Conservation (phyloP, 495 filamentous ascomycete species). For the Astrothelium subdiscretum region DNA sequence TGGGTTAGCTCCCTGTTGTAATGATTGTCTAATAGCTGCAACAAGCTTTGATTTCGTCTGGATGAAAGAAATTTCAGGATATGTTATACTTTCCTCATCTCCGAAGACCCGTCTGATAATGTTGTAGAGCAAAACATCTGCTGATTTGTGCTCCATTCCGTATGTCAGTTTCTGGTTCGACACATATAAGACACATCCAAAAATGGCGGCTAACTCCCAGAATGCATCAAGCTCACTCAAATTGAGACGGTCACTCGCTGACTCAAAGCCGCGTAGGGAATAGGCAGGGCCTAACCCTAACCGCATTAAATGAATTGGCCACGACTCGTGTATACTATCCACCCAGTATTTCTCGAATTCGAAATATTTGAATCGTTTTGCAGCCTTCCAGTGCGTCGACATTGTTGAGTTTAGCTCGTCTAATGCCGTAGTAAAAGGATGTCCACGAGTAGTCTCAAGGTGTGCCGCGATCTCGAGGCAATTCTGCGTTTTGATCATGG, state of each 20-base stretch:
- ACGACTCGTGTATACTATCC: background rate
- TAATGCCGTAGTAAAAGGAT: background rate
- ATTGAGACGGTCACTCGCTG: no score
- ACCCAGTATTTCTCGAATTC: background rate
- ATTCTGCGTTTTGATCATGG: background rate
- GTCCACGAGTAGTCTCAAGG: background rate
- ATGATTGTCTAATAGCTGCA: background rate
- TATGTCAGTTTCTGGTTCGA: background rate
- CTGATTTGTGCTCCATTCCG: background rate
- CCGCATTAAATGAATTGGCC: background rate
- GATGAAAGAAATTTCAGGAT: background rate
- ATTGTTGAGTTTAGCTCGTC: background rate
- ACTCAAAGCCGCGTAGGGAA: no score
- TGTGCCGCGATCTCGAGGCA: background rate
- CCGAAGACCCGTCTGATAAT: no score
- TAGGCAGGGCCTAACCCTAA: no score
- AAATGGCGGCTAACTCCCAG: background rate
- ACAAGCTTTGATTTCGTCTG: background rate
- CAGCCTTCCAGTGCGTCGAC: background rate
- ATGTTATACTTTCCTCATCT: no score
- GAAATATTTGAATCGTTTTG: background rate
- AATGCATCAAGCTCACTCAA: no score
- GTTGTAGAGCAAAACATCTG: background rate
- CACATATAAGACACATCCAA: background rate
- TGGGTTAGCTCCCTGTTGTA: background rate